Evolutionary conservation across 2,329 filamentous ascomycete species (phyloP), one percentile per base, ranked within the genome.

Genomic region (Cladosporium phlei): DNA sequence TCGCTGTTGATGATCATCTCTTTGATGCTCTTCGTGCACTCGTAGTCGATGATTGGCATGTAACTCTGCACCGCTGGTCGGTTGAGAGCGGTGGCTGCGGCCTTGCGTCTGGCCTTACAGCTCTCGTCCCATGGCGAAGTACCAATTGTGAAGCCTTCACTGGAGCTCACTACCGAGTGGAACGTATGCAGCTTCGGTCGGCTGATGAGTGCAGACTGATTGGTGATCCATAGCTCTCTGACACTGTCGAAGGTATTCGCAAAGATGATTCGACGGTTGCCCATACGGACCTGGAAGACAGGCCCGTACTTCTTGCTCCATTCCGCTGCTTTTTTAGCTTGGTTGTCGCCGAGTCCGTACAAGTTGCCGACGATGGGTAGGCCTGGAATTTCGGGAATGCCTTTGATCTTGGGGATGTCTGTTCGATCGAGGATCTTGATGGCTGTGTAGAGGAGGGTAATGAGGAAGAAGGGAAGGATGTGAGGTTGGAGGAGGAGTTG

Each of bases 71-170:
- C 79, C 0, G 86, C 82, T 0, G 86, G 85, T 0, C 83, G 77
- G 62, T 90, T 90, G 17, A 91, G 73, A 0, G 87, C 86, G 0
- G 86, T 88, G 3, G 84, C 86, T 1, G 86, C 86, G 0, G 85
- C 86, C 69, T 88, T 90, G 52, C 87, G 79, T 8, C 86, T 77
- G 19, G 75, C 72, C 65, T 90, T 91, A 68, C 85, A 88, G 2
- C 82, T 87, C 40, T 88, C 86, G 52, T 90, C 85, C 83, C 86
- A 93, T 0, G 87, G 86, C 0, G 85, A 89, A 0, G 86, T 88
- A 1, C 87, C 87, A 51, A 93, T 88, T 0, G 86, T 91, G 65
- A 88, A 86, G 5, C 86, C 86, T 55, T 88, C 83, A 0, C 83
- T 86, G 25, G 75, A 80, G 1, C 85, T 88, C 3, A 89, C 83